Percentiles rank a stretch among this genome's conserved stretches.
Conservation (phyloP, 169 alveolate species). For the Cryptosporidium baileyi region DNA sequence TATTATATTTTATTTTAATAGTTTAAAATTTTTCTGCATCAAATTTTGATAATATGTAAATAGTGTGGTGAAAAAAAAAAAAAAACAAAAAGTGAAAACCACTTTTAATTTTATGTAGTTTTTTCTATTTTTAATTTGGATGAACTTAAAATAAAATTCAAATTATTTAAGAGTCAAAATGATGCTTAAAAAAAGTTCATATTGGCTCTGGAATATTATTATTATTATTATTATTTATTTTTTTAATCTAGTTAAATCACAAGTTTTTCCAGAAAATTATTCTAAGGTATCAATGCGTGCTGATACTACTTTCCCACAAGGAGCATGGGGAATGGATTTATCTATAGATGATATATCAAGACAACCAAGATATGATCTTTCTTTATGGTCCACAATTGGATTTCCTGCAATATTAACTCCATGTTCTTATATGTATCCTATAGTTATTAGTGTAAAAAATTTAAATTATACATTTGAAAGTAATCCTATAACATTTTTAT, state of each 20-base stretch:
- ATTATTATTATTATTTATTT: too few species aligned
- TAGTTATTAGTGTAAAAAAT: slow-evolving; percentile 47
- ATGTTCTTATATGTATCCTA: slow-evolving; percentile 66
- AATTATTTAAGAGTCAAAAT: too few species aligned
- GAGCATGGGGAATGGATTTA: slow-evolving; percentile 70
- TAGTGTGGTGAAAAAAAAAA: too few species aligned
- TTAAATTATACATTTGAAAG: slow-evolving; percentile 25
- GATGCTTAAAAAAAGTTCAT: too few species aligned
- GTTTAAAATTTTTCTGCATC: too few species aligned
- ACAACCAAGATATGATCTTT: slow-evolving; percentile 61
- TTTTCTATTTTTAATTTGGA: too few species aligned
- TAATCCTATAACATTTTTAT: slow-evolving; percentile 39
- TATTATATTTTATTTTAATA: too few species aligned
- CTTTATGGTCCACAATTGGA: slow-evolving; percentile 55
- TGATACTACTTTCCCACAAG: slow-evolving; percentile 34
- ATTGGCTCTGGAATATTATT: too few species aligned
- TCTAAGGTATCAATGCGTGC: neutral
- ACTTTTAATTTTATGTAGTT: too few species aligned
- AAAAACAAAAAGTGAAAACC: too few species aligned
- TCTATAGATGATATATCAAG: neutral
- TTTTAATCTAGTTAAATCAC: neutral
- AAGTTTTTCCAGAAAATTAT: slow-evolving; percentile 12
- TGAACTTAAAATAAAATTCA: too few species aligned
- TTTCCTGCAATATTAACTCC: slow-evolving; percentile 62
- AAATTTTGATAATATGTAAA: too few species aligned